These are phyloP conservation scores for Camellia oleifera DNA, from an alignment of 179 eudicot genomes.

Conservation along the genomic window DNA sequence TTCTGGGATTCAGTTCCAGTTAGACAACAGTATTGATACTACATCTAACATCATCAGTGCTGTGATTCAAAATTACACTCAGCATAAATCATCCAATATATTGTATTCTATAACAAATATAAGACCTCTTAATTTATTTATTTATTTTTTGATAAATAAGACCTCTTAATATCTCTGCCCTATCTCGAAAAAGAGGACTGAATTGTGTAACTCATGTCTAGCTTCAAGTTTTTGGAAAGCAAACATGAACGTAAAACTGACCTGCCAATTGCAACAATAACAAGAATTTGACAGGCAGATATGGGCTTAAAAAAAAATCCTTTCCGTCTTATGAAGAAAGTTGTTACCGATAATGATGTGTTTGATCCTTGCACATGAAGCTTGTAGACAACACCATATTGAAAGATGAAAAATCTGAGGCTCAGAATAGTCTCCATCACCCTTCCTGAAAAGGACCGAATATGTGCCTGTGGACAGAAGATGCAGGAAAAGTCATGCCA, in stretches of 20 bases:
- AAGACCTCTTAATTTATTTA: background rate
- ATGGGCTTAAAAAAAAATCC: background rate
- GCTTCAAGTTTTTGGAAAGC: background rate
- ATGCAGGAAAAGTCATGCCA: slow-evolving; percentile 10
- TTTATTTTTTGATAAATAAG: background rate
- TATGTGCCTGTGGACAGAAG: slow-evolving; percentile 64
- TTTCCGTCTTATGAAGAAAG: slow-evolving; percentile 2
- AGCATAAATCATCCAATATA: background rate
- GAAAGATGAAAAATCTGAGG: slow-evolving; percentile 88
- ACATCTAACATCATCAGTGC: background rate
- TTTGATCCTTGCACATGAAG: slow-evolving; percentile 59
- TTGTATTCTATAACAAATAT: background rate
- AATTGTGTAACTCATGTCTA: background rate
- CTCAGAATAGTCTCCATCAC: slow-evolving; percentile 86
- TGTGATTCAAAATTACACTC: background rate
- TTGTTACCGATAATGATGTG: slow-evolving; percentile 78
- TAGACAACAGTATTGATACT: background rate
- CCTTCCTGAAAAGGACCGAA: slow-evolving; percentile 76
- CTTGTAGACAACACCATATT: slow-evolving; percentile 95
- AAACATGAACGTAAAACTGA: background rate
- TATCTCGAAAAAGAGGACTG: background rate
- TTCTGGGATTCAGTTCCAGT: background rate
- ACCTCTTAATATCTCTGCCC: background rate
- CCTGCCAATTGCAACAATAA: background rate
- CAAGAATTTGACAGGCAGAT: background rate